Conservation (phyloP, 495 filamentous ascomycete genomes). For the Daldinia loculata region DNA sequence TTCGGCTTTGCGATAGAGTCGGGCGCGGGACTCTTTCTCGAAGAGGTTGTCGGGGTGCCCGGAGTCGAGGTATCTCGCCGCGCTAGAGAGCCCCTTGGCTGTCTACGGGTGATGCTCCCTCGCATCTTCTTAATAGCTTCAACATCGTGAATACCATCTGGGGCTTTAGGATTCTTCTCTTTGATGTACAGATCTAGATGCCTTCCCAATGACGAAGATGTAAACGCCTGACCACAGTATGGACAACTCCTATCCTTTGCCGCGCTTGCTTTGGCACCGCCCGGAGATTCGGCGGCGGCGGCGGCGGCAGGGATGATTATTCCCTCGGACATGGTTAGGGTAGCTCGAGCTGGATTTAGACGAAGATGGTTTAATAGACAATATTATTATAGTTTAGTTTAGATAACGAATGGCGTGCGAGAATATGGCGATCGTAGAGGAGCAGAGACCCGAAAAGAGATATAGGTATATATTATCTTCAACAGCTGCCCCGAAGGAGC, state of each 20-base stretch:
- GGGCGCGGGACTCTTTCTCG: conserved; percentile 44
- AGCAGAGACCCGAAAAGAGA: background rate
- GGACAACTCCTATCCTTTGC: conserved; percentile 84
- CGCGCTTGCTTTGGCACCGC: conserved; percentile 50
- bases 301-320: conserved; percentile 28
- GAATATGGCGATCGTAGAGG: conserved; percentile 1
- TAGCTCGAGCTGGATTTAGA: conserved; percentile 5
- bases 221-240: conserved; percentile 86
- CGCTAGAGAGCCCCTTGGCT: conserved; percentile 69
- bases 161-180: conserved; percentile 81
- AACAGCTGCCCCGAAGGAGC: conserved; percentile 40
- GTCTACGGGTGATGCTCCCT: conserved; percentile 81
- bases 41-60: conserved; percentile 51
- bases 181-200: conserved; percentile 92
- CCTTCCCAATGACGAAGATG: conserved; percentile 89
- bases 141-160: conserved; percentile 87
- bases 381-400: conserved; percentile 10
- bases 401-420: conserved; percentile 10
- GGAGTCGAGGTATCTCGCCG: conserved; percentile 60
- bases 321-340: conserved; percentile 34
- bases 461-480: conserved; percentile 25
- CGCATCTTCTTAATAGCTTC: conserved; percentile 84
- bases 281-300: conserved; percentile 45
- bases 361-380: background rate
- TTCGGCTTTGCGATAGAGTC: conserved; percentile 41